Evolutionary conservation across 768 basidiomycete genomes (phyloP).

Genomic region (Tulasnella sp.): DNA sequence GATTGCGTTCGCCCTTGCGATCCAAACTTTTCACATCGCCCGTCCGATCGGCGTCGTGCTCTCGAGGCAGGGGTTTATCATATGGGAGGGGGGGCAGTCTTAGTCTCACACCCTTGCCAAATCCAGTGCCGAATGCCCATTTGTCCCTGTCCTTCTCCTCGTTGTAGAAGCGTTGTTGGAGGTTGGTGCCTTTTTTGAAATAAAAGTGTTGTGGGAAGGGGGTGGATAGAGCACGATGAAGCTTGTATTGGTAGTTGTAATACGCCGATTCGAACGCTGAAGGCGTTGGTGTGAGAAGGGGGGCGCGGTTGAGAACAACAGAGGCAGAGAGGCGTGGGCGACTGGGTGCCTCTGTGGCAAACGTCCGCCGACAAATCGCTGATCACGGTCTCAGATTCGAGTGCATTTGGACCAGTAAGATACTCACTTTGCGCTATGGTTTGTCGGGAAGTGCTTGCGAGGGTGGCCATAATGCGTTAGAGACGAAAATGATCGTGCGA

Average conservation of each 20-base stretch:
- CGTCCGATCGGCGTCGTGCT: constrained; percentile 45
- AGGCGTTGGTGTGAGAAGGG: constrained; percentile 32
- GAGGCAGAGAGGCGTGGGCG: constrained; percentile 21
- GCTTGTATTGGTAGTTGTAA: constrained; percentile 69
- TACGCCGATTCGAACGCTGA: constrained; percentile 67
- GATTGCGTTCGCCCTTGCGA: constrained; percentile 67
- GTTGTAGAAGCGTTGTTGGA: constrained; percentile 65
- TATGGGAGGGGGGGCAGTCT: constrained; percentile 24
- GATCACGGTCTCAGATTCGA: no score
- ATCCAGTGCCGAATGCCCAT: constrained; percentile 56
- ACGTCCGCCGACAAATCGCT: not conserved
- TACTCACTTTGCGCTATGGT: no score
- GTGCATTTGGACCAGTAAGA: no score
- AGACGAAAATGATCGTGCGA: no score
- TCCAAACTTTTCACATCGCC: constrained; percentile 65
- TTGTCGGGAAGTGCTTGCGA: no score
- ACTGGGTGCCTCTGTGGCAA: constrained; percentile 8
- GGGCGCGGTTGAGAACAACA: constrained; percentile 29
- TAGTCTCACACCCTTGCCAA: constrained; percentile 42
- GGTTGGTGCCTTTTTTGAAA: constrained; percentile 81
- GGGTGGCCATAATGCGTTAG: no score
- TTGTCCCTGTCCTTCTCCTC: constrained; percentile 64
- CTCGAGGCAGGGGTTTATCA: constrained; percentile 45
- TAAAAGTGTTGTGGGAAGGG: constrained; percentile 86
- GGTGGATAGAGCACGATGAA: constrained; percentile 74